phyloP scores from a whole-genome alignment of 108 stramenopile genomes.

The Conticribra guillardii region DNA sequence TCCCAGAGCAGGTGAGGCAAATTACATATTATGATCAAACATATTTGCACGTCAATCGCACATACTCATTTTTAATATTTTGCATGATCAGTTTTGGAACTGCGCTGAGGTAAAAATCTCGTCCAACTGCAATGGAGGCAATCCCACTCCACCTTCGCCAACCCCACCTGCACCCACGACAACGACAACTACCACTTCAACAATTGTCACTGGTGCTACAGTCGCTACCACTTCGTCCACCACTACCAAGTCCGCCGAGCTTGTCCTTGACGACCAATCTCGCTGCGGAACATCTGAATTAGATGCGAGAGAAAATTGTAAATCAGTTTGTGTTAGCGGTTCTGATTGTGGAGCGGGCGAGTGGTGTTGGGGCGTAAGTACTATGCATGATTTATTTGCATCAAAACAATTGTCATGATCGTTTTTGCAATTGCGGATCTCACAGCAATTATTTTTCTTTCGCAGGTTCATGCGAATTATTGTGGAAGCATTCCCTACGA shows the following conservation, averaged over 20 bases:
- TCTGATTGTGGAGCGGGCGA: constrained; percentile 5
- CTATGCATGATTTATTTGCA: no score
- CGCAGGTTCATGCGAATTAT: constrained; percentile 25
- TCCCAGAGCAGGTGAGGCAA: constrained; percentile 38
- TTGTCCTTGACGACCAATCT: not conserved
- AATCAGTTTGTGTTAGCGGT: not conserved
- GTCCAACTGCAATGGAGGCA: not conserved
- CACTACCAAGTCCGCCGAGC: not conserved
- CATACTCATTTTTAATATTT: not conserved
- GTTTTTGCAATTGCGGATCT: no score
- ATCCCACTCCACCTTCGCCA: not conserved
- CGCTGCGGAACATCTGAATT: constrained; percentile 27
- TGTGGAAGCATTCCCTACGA: constrained; percentile 30
- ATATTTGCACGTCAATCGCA: constrained; percentile 1
- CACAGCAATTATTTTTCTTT: no score
- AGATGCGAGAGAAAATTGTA: constrained; percentile 29
- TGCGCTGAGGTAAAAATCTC: constrained; percentile 30
- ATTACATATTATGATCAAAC: not conserved
- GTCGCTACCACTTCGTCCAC: not conserved
- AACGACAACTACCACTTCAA: constrained; percentile 4
- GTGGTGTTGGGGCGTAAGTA: constrained; percentile 9
- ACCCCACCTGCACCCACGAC: constrained; percentile 1
- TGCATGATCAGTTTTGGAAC: constrained; percentile 14
- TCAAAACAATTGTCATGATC: no score
- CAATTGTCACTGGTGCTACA: not conserved